Conservation (phyloP, 805 yeast species). For the Candida nemodendra region DNA sequence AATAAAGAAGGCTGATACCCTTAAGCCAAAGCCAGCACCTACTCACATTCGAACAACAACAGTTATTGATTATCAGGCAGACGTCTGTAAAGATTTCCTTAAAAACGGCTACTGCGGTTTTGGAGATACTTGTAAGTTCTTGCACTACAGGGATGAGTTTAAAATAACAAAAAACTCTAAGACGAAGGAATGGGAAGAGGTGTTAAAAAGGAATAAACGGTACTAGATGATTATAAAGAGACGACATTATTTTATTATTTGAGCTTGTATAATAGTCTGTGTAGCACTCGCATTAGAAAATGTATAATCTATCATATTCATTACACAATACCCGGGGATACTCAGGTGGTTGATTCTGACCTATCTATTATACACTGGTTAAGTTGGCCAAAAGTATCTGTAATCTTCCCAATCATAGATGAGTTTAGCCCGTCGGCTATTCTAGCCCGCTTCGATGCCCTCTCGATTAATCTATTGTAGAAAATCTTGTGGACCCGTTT, state of each 20-base stretch:
- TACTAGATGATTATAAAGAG: constrained; percentile 17
- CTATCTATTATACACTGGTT: constrained; percentile 8
- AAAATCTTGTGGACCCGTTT: constrained; percentile 13
- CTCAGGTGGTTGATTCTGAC: neutral
- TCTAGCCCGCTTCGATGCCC: no score
- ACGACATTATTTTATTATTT: no score
- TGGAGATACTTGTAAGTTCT: constrained; percentile 94
- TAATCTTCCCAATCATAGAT: no score
- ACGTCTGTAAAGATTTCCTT: constrained; percentile 87
- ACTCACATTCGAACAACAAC: constrained; percentile 62
- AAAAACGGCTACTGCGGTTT: constrained; percentile 95
- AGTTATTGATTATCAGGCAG: constrained; percentile 83
- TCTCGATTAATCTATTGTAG: constrained; percentile 13
- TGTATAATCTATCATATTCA: no score
- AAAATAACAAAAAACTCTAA: constrained; percentile 44
- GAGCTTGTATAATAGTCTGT: no score
- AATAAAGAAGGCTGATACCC: constrained; percentile 10
- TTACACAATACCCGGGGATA: no score
- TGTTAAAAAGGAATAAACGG: constrained; percentile 25
- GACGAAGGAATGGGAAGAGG: constrained; percentile 62
- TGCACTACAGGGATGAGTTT: constrained; percentile 87
- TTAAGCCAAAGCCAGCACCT: constrained; percentile 29
- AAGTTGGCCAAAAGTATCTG: constrained; percentile 14
- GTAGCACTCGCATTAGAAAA: no score
- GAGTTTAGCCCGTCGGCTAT: no score